Conservation (phyloP, 2,329 filamentous ascomycete species). For the Diplodia mutila region DNA sequence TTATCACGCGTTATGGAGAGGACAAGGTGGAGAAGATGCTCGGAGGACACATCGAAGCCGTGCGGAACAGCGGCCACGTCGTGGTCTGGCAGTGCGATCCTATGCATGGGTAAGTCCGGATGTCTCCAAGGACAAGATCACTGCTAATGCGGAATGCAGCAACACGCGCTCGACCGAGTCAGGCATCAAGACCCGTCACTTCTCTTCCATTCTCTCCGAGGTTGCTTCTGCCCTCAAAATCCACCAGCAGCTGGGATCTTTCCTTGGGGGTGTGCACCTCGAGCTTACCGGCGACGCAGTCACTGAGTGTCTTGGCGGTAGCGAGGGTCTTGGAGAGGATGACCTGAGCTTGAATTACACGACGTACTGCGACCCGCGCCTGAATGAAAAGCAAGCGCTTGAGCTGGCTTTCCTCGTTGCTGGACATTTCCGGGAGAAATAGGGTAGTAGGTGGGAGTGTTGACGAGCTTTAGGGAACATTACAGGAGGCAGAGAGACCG, state of each 20-base stretch:
- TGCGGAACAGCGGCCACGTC: constrained; percentile 73
- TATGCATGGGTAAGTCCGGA: constrained; percentile 75
- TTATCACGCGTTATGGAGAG: constrained; percentile 94
- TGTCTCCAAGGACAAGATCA: no score
- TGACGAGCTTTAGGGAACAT: not conserved
- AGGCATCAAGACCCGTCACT: constrained; percentile 90
- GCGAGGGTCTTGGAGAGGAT: constrained; percentile 82
- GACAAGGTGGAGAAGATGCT: constrained; percentile 74
- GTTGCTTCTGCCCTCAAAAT: constrained; percentile 81
- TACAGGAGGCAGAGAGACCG: not conserved
- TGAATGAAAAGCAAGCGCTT: constrained; percentile 97
- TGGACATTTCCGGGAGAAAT: constrained; percentile 68
- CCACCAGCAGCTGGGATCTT: constrained; percentile 80
- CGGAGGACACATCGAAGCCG: constrained; percentile 83
- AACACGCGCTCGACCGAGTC: constrained; percentile 68
- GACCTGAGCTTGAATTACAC: constrained; percentile 91
- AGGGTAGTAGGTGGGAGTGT: not conserved
- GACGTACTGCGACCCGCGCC: constrained; percentile 89
- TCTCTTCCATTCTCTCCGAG: constrained; percentile 87
- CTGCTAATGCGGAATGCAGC: constrained; percentile 32
- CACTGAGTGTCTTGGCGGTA: constrained; percentile 92
- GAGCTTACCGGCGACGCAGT: constrained; percentile 96
- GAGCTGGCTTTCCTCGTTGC: constrained; percentile 94
- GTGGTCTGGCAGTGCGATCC: constrained; percentile 99
- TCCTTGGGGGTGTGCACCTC: constrained; percentile 90